phyloP scores from a whole-genome alignment of 331 rosid species.

The Malus hybrid region DNA sequence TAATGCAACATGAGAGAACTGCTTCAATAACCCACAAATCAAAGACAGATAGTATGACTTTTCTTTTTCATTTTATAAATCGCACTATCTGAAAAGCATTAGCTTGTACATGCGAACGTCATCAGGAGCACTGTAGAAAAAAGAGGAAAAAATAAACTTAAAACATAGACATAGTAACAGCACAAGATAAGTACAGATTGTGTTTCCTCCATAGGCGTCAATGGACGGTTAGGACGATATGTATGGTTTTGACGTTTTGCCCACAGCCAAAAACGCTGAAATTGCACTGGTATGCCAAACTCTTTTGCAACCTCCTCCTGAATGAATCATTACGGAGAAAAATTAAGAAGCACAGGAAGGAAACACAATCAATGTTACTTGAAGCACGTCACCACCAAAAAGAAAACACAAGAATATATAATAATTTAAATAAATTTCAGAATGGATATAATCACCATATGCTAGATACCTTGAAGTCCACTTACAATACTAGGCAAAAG shows the following conservation, averaged over 20 bases:
- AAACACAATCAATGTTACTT: not conserved
- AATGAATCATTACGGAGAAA: conserved; percentile 15
- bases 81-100: not conserved
- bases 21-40: not conserved
- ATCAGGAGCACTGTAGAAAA: not conserved
- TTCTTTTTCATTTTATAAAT: not conserved
- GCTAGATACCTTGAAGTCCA: not conserved
- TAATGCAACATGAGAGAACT: not conserved
- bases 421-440: not conserved
- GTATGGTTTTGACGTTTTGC: conserved; percentile 96
- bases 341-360: not conserved
- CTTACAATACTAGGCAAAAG: not conserved
- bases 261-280: conserved; percentile 92
- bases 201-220: conserved; percentile 65
- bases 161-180: conserved; percentile 7
- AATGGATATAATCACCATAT: not conserved
- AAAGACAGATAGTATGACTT: not conserved
- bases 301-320: conserved; percentile 92
- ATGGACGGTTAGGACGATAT: conserved; percentile 84
- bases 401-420: not conserved
- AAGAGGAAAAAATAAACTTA: not conserved
- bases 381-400: not conserved
- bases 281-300: conserved; percentile 72
- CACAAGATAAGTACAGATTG: conserved; percentile 59
- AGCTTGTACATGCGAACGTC: not conserved